Conservation (phyloP, 2,329 filamentous ascomycete species). For the Claviceps africana region DNA sequence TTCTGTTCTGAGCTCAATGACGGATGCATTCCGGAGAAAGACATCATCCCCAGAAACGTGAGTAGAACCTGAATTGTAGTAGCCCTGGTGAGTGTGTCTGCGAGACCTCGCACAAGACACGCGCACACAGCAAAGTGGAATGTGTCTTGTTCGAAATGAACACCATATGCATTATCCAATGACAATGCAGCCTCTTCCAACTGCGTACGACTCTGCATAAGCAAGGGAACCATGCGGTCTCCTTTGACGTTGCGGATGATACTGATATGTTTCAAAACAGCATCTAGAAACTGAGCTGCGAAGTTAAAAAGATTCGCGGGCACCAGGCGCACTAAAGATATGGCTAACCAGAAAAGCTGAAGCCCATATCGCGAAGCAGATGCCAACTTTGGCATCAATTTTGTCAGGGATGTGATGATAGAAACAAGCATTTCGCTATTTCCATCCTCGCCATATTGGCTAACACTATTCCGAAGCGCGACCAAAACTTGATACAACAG, state of each 20-base stretch:
- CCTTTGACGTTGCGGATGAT: conserved; percentile 45
- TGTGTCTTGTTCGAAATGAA: conserved; percentile 48
- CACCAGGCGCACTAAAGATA: conserved; percentile 51
- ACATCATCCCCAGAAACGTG: conserved; percentile 38
- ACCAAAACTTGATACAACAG: conserved; percentile 58
- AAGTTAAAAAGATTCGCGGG: conserved; percentile 51
- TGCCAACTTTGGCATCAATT: conserved; percentile 57
- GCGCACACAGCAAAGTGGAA: conserved; percentile 56
- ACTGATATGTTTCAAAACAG: conserved; percentile 49
- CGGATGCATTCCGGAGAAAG: conserved; percentile 7
- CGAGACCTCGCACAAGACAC: conserved; percentile 48
- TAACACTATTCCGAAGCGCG: conserved; percentile 49
- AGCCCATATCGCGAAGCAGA: conserved; percentile 53
- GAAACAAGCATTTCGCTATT: conserved; percentile 55
- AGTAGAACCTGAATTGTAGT: conserved; percentile 47
- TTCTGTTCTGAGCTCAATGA: conserved; percentile 6
- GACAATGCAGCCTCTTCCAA: conserved; percentile 48
- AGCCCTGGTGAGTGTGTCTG: conserved; percentile 45
- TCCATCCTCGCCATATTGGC: conserved; percentile 49
- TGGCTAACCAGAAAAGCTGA: conserved; percentile 57
- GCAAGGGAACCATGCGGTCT: conserved; percentile 42
- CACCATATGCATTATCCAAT: conserved; percentile 50
- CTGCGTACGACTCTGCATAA: conserved; percentile 46
- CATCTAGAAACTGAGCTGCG: conserved; percentile 49
- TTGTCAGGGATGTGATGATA: conserved; percentile 52